Conservation (phyloP, 345 rosid species). For the Kernera saxatilis region DNA sequence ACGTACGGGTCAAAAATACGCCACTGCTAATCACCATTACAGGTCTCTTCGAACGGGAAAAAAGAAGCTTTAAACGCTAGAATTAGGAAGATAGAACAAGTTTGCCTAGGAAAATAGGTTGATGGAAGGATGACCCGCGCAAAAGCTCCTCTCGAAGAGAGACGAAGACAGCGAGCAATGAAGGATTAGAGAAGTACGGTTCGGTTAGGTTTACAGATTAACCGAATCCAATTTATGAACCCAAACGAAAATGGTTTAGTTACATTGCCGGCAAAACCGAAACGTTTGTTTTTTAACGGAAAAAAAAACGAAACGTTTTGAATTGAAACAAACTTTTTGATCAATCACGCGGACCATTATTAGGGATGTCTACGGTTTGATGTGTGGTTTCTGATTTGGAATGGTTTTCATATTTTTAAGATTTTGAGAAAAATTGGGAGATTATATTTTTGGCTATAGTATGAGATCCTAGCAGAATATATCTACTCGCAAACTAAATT, state of each 20-base stretch:
- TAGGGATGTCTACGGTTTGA: not conserved
- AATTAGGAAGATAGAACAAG: not conserved
- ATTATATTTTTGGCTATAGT: no score
- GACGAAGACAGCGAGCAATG: not conserved
- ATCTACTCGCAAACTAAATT: no score
- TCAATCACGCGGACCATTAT: not conserved
- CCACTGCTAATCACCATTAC: constrained; percentile 42
- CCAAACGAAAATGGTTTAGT: not conserved
- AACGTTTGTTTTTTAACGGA: no score
- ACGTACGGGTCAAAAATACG: constrained; percentile 36
- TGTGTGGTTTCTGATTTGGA: no score
- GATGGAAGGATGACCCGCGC: constrained; percentile 1
- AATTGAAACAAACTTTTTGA: no score
- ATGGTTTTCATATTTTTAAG: no score
- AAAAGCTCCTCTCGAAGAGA: constrained; percentile 20
- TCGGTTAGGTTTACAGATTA: constrained; percentile 8
- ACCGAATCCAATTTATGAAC: constrained; percentile 10
- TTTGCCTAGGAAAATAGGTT: not conserved
- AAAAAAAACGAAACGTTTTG: no score
- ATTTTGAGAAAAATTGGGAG: no score
- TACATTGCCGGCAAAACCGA: not conserved
- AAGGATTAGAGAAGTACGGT: constrained; percentile 19
- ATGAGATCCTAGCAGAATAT: no score
- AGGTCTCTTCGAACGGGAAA: not conserved
- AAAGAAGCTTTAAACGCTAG: not conserved